These are phyloP conservation scores for Dissophora globulifera DNA, from an alignment of 192 early-diverging fungal species.

Conservation along the genomic window DNA sequence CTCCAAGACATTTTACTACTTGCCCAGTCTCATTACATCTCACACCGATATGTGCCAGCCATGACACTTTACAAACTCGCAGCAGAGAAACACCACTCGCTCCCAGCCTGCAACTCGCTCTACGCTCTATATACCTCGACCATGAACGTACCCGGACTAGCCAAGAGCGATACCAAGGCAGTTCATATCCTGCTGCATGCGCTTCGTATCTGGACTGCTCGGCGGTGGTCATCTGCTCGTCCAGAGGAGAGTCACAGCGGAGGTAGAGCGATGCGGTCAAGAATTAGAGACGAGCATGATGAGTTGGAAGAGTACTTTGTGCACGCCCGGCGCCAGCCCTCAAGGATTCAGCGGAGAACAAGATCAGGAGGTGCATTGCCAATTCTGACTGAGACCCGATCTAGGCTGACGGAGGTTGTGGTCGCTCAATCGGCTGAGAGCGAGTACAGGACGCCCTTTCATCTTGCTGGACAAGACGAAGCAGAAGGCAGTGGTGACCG, in stretches of 20 bases:
- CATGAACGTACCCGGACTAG: slow-evolving; percentile 23
- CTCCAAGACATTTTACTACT: slow-evolving; percentile 48
- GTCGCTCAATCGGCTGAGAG: slow-evolving; percentile 30
- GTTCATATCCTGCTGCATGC: slow-evolving; percentile 36
- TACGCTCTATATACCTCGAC: slow-evolving; percentile 48
- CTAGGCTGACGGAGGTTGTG: not conserved
- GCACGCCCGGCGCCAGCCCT: slow-evolving; percentile 17
- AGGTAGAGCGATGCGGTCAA: slow-evolving; percentile 8
- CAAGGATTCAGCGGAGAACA: not conserved
- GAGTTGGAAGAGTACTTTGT: slow-evolving; percentile 53
- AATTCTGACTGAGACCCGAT: not conserved
- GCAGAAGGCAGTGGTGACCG: not conserved
- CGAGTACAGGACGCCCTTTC: slow-evolving; percentile 23
- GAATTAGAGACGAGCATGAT: slow-evolving; percentile 18
- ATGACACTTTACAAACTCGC: slow-evolving; percentile 36
- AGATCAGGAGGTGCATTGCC: slow-evolving; percentile 12
- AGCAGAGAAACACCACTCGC: slow-evolving; percentile 34
- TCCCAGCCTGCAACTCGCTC: slow-evolving; percentile 43
- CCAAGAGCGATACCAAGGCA: slow-evolving; percentile 42
- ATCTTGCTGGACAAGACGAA: slow-evolving; percentile 8
- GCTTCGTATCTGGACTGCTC: slow-evolving; percentile 43
- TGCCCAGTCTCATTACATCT: slow-evolving; percentile 50
- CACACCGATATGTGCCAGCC: slow-evolving; percentile 41
- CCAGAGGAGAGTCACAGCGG: no score
- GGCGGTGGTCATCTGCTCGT: slow-evolving; percentile 29